Evolutionary conservation across 495 filamentous ascomycete genomes (phyloP).

Genomic region (Tuber microsphaerosporum): DNA sequence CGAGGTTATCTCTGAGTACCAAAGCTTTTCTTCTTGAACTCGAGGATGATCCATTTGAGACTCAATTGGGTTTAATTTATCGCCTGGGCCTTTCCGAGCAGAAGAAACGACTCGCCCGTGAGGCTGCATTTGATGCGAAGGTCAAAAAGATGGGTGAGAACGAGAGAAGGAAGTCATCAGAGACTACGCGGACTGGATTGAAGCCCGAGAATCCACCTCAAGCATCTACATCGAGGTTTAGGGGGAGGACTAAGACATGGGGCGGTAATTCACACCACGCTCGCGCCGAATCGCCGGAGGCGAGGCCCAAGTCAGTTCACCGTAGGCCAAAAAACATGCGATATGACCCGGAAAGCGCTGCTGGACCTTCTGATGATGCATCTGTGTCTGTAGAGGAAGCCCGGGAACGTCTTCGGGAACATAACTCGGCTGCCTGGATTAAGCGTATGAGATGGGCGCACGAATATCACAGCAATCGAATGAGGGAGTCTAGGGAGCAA

Average conservation of each 20-base stretch:
- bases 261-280: constrained; percentile 27
- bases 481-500: constrained; percentile 68
- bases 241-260: constrained; percentile 36
- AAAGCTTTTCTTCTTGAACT: constrained; percentile 80
- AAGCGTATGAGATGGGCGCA: constrained; percentile 74
- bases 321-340: constrained; percentile 53
- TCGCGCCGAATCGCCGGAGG: constrained; percentile 35
- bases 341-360: constrained; percentile 72
- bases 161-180: constrained; percentile 48
- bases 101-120: constrained; percentile 75
- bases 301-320: constrained; percentile 41
- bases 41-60: constrained; percentile 95
- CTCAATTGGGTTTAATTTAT: constrained; percentile 90
- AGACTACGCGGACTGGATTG: constrained; percentile 40
- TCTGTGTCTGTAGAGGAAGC: constrained; percentile 68
- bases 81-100: constrained; percentile 80
- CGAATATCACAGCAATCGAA: constrained; percentile 59
- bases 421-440: constrained; percentile 90
- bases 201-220: constrained; percentile 48
- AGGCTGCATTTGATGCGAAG: constrained; percentile 84
- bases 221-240: constrained; percentile 47
- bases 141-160: constrained; percentile 70
- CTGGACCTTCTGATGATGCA: constrained; percentile 58
- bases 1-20: constrained; percentile 71
- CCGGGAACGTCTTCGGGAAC: constrained; percentile 61